These are phyloP conservation scores for Hypoxylon sp. DNA, from an alignment of 2,329 filamentous ascomycete species.

Conservation along the genomic window DNA sequence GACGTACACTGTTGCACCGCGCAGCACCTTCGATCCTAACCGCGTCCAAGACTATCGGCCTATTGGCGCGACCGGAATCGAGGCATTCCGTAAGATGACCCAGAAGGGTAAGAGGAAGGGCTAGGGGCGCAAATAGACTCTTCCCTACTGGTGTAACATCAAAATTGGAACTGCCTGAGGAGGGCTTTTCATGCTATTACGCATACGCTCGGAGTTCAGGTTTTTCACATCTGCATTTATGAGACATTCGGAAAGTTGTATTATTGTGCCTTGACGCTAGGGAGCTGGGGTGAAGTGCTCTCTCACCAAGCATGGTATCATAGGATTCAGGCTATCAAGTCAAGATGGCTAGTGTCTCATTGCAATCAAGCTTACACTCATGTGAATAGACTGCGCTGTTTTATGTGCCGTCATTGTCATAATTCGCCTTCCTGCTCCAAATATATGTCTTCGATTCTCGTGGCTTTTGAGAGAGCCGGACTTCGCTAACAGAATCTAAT, in stretches of 20 bases:
- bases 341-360: not conserved
- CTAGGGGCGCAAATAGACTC: conserved; percentile 14
- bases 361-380: not conserved
- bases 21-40: conserved; percentile 72
- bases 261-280: not conserved
- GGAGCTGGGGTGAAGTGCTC: not conserved
- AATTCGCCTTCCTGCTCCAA: not conserved
- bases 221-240: not conserved
- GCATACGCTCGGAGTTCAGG: conserved; percentile 22
- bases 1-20: conserved; percentile 72
- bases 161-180: conserved; percentile 1
- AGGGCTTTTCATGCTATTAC: conserved; percentile 7
- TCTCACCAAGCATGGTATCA: not conserved
- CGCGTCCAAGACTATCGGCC: conserved; percentile 69
- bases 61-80: conserved; percentile 74
- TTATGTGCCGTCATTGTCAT: not conserved
- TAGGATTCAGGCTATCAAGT: not conserved
- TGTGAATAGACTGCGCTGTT: conserved; percentile 10
- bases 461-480: not conserved
- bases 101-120: conserved; percentile 71
- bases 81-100: conserved; percentile 77
- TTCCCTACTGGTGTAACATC: not conserved
- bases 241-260: not conserved
- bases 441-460: not conserved
- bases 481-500: not conserved